Evolutionary conservation across 1,284 basidiomycete genomes (phyloP), one percentile per base, ranked within the genome.

Genomic region (Apiotrichum sp.): DNA sequence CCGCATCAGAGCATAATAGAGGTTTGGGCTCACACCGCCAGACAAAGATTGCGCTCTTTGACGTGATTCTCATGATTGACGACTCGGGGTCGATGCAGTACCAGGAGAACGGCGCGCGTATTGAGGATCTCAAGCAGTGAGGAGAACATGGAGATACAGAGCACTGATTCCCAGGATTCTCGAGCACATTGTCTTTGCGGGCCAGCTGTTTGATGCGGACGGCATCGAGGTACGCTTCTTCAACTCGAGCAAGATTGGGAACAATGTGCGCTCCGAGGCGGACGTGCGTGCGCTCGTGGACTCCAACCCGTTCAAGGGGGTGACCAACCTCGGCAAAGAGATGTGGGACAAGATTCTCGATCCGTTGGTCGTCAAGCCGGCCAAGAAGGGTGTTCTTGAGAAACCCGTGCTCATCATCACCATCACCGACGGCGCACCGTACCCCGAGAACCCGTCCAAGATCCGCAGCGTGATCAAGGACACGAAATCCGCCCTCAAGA

Each of bases 341-440:
- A 46, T 57, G 52, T 47, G 71, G 49, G 58, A 70, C 14, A 76
- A 79, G 67, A 66, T 79, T 57, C 67, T 79, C 22, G 71, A 77
- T 57, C 78, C 78, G 29, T 61, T 78, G 13, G 66, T 79, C 2
- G 63, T 78, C 22, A 73, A 69, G 33, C 77, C 78, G 2, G 76
- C 74, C 6, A 64, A 70, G 16, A 42, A 58, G 29, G 64, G 66
- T 43, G 46, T 58, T 38, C 66, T 80, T 6, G 65, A 74, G 53
- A 80, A 80, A 65, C 78, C 78, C 3, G 63, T 79, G 9, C 57
- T 79, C 11, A 63, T 78, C 58, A 73, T 80, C 53, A 61, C 62
- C 38, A 71, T 77, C 58, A 77, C 76, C 4, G 76, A 77, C 58
- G 57, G 57, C 16, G 57, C 47, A 42, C 57, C 57, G 7, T 46